Conservation (phyloP, 129 eudicot genomes). For the Flaveria ramosissima region DNA sequence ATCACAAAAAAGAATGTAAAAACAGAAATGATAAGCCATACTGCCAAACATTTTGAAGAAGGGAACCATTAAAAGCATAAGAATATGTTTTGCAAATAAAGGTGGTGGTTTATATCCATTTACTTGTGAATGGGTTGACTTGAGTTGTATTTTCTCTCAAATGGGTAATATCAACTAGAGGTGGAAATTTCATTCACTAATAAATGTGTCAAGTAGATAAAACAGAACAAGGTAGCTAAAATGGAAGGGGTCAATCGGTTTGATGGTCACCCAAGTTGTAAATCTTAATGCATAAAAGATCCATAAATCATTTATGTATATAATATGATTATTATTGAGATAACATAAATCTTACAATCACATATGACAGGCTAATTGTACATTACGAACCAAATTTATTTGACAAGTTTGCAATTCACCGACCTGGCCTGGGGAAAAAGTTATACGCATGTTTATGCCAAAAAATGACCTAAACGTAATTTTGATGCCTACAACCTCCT, state of each 20-base stretch:
- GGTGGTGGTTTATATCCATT: neutral
- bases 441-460: neutral
- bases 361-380: neutral
- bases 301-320: neutral
- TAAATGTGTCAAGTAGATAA: neutral
- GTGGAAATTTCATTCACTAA: neutral
- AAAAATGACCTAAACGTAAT: neutral
- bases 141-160: neutral
- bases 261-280: neutral
- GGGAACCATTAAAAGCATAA: neutral
- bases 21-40: slow-evolving; percentile 5
- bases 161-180: neutral
- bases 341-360: neutral
- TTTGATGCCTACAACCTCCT: slow-evolving; percentile 9
- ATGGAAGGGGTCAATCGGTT: neutral
- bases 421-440: neutral
- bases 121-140: neutral
- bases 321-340: neutral
- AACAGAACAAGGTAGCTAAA: neutral
- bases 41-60: neutral
- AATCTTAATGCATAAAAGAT: slow-evolving; percentile 2
- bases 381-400: neutral
- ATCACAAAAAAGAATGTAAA: slow-evolving; percentile 22
- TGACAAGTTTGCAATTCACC: neutral
- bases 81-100: neutral